These are phyloP conservation scores for Colletotrichum destructivum DNA, from an alignment of 2,329 filamentous ascomycete species.

Conservation along the genomic window DNA sequence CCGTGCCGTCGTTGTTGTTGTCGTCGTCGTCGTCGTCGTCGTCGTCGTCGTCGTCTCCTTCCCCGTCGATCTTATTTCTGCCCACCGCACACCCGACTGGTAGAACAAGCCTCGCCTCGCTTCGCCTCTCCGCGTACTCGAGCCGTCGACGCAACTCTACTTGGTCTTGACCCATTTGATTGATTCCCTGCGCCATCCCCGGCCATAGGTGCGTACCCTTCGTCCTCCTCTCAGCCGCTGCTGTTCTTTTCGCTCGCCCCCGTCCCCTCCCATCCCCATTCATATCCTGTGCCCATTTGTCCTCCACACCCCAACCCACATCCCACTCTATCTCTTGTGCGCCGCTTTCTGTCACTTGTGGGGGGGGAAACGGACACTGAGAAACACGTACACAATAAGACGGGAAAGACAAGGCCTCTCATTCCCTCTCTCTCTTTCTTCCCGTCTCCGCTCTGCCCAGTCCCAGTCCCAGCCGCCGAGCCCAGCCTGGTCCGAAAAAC, in stretches of 20 bases:
- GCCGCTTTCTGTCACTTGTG: constrained; percentile 38
- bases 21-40: background rate
- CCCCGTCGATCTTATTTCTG: constrained; percentile 12
- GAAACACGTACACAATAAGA: constrained; percentile 22
- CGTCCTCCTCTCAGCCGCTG: constrained; percentile 8
- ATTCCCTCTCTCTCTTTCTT: background rate
- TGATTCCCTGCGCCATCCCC: constrained; percentile 26
- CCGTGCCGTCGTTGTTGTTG: background rate
- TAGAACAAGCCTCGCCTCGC: constrained; percentile 11
- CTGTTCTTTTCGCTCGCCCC: constrained; percentile 25
- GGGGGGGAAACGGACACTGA: constrained; percentile 25
- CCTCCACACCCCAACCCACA: constrained; percentile 41
- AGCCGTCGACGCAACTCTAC: constrained; percentile 15
- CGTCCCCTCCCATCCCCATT: constrained; percentile 28
- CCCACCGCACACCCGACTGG: constrained; percentile 8
- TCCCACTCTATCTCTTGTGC: constrained; percentile 41
- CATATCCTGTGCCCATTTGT: constrained; percentile 38
- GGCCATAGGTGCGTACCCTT: constrained; percentile 32
- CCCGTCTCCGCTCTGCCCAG: constrained; percentile 17
- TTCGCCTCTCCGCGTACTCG: background rate
- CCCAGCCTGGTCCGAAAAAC: constrained; percentile 21
- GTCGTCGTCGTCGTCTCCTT: background rate
- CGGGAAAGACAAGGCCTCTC: constrained; percentile 26
- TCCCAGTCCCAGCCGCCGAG: constrained; percentile 19
- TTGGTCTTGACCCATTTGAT: constrained; percentile 21